phyloP scores from a whole-genome alignment of 2,329 filamentous ascomycete species.

The Trichoderma sp. region DNA sequence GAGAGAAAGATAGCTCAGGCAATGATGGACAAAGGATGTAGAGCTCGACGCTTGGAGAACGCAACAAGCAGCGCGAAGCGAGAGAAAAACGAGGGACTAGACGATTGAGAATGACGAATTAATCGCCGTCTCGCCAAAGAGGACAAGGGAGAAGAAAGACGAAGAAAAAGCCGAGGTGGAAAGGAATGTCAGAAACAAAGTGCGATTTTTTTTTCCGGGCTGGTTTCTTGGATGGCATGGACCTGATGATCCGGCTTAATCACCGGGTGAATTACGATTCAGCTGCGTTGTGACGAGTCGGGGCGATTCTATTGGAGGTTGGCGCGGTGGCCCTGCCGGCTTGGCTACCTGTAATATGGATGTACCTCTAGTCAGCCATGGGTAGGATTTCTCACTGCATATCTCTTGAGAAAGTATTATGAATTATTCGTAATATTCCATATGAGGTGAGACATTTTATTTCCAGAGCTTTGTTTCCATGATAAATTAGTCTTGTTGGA shows the following conservation, averaged over 20 bases:
- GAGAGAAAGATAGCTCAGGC: neutral
- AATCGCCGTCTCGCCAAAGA: neutral
- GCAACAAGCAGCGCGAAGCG: neutral
- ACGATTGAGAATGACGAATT: neutral
- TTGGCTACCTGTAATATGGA: neutral
- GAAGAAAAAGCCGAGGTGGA: neutral
- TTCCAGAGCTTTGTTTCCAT: neutral
- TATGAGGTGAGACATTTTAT: neutral
- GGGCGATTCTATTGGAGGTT: conserved; percentile 18
- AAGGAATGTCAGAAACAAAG: neutral
- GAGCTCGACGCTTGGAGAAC: neutral
- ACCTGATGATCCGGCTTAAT: conserved; percentile 15
- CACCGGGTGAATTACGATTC: conserved; percentile 10
- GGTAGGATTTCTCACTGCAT: neutral
- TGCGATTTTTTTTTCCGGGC: neutral
- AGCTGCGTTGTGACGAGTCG: conserved; percentile 17
- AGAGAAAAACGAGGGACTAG: neutral
- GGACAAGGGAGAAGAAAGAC: neutral
- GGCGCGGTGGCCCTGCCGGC: neutral
- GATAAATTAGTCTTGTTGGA: neutral
- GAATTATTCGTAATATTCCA: neutral
- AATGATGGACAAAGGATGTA: neutral
- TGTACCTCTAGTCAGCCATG: neutral
- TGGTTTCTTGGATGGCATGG: neutral
- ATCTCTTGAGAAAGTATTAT: too few species aligned